Percentiles rank a stretch among this genome's conserved stretches.
These are phyloP conservation scores for Apiospora sp. DNA, from an alignment of 2,329 filamentous ascomycete genomes.

Conservation along the genomic window DNA sequence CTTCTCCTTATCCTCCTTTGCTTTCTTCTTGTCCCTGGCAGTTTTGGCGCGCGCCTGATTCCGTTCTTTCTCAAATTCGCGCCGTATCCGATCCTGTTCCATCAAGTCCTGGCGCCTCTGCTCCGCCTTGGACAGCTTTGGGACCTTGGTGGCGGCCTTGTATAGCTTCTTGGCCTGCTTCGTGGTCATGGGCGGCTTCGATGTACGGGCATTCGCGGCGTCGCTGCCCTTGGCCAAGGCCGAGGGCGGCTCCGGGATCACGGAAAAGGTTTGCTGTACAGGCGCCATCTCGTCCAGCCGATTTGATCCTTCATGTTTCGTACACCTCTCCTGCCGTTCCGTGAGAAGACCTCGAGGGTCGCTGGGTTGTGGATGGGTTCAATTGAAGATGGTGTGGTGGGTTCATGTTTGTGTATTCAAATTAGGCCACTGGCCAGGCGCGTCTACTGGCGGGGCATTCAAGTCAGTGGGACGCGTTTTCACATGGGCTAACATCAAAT, in stretches of 20 bases:
- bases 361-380: neutral
- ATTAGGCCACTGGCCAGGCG: too few species aligned
- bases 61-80: constrained; percentile 59
- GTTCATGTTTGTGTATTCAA: neutral
- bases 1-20: constrained; percentile 57
- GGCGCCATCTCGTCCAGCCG: constrained; percentile 40
- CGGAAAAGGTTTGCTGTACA: constrained; percentile 45
- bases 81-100: constrained; percentile 63
- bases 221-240: constrained; percentile 34
- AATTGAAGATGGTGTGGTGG: neutral
- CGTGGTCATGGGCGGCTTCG: constrained; percentile 55
- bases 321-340: neutral
- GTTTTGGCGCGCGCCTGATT: constrained; percentile 56
- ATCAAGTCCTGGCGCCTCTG: constrained; percentile 49
- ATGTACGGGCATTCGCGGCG: constrained; percentile 28
- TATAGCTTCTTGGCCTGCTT: constrained; percentile 63
- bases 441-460: constrained; percentile 6
- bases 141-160: constrained; percentile 58
- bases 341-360: neutral
- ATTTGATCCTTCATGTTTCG: constrained; percentile 18
- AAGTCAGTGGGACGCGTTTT: neutral
- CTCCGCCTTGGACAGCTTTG: constrained; percentile 58
- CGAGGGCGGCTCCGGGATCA: constrained; percentile 45
- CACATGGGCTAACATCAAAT: neutral
- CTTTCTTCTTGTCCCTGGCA: constrained; percentile 63